Percentiles rank a stretch among this genome's conserved stretches.
phyloP scores from a whole-genome alignment of 164 flowering plant species.

The Akebia trifoliata region DNA sequence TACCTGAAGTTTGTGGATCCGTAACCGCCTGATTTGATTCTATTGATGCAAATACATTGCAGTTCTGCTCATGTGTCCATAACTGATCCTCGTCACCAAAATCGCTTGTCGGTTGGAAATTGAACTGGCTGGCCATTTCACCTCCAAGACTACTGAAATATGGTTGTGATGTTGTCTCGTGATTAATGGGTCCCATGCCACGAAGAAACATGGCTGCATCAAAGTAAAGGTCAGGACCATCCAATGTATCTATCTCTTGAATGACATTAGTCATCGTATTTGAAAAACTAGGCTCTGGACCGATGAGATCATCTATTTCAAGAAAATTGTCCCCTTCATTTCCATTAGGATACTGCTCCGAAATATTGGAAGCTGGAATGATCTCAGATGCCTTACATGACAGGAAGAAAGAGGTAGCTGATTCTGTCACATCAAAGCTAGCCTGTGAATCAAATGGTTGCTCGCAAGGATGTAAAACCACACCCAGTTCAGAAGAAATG shows the following conservation, averaged over 20 bases:
- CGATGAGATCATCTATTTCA: conserved; percentile 73
- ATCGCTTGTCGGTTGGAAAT: conserved; percentile 22
- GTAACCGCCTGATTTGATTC: conserved; percentile 23
- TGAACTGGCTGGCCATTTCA: conserved; percentile 23
- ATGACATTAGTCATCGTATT: conserved; percentile 9
- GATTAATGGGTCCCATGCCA: conserved; percentile 32
- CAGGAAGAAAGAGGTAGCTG: conserved; percentile 2
- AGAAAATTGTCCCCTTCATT: conserved; percentile 53
- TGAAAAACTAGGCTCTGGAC: conserved; percentile 30
- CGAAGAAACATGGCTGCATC: conserved; percentile 53
- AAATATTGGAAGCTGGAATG: conserved; percentile 27
- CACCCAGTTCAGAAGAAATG: conserved; percentile 17
- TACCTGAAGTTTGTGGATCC: conserved; percentile 47
- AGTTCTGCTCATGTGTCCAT: conserved; percentile 35
- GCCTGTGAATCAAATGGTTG: conserved; percentile 19
- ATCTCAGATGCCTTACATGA: conserved; percentile 37
- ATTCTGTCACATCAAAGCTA: conserved; percentile 19
- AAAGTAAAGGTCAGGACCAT: conserved; percentile 46
- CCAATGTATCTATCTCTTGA: conserved; percentile 36
- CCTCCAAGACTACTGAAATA: conserved; percentile 6
- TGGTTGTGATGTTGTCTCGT: conserved; percentile 8
- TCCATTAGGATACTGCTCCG: conserved; percentile 9
- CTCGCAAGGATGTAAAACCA: conserved; percentile 9
- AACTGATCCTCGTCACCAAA: conserved; percentile 23
- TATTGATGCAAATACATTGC: conserved; percentile 11